Conservation (phyloP, 2,329 filamentous ascomycete species). For the Fusarium brevicatenulatum region DNA sequence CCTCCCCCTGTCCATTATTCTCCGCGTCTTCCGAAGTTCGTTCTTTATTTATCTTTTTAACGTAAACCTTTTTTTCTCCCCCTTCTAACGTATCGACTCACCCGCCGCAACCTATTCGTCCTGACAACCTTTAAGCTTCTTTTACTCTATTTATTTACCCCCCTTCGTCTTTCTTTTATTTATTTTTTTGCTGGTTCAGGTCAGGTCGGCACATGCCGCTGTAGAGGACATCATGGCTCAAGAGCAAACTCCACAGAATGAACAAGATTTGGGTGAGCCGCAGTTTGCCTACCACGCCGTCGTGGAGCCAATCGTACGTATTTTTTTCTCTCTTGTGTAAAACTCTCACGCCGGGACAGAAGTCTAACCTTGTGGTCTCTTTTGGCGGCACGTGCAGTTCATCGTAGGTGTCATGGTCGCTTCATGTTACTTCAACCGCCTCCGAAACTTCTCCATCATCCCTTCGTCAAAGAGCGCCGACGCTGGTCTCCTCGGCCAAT, state of each 20-base stretch:
- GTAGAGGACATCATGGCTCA: conserved; percentile 8
- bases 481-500: conserved; percentile 38
- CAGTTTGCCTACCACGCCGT: conserved; percentile 44
- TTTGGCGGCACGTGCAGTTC: conserved; percentile 25
- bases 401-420: conserved; percentile 45
- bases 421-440: conserved; percentile 45
- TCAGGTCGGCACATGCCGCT: conserved; percentile 1
- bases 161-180: not conserved
- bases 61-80: not conserved
- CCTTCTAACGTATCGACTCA: not conserved
- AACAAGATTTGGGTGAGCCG: conserved; percentile 41
- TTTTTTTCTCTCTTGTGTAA: not conserved
- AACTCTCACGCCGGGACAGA: not conserved
- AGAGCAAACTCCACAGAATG: conserved; percentile 7
- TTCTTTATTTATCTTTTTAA: not conserved
- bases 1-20: conserved; percentile 10
- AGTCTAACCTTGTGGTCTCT: not conserved
- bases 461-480: conserved; percentile 32
- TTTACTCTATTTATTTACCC: not conserved
- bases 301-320: conserved; percentile 44
- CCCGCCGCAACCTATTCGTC: not conserved
- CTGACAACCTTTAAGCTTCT: conserved; percentile 1
- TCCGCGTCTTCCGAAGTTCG: conserved; percentile 19
- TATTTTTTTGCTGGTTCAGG: not conserved
- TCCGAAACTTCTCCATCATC: conserved; percentile 39